Base-by-base conservation (phyloP, 78 protist species). In the Emiliania huxleyi region DNA sequence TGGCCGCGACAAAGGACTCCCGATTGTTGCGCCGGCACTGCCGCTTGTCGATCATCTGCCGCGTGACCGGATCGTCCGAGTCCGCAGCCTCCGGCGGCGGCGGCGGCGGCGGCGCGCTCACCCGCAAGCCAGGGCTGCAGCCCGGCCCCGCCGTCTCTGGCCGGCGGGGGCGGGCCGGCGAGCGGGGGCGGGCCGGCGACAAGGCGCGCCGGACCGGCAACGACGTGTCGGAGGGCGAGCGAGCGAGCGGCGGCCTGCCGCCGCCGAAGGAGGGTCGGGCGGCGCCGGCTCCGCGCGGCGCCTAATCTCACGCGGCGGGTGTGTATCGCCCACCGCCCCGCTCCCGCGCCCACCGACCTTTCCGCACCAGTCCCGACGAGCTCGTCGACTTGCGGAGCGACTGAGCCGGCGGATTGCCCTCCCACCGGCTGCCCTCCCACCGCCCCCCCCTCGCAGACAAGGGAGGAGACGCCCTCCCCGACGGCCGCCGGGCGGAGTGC, bases 41-140 rank as follows among this genome's bases (percentile, higher is more conserved):
- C 25, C 89, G 89, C 89, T 81, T 81, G 89, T 81, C 89, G 89
- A 81, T 1, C 56, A 44, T 81, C 89, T 81, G 89, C 3, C 89
- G 89, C 42, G 55, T 44, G 42, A 40, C 48, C 26, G 48, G 85
- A 33, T 77, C 85, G 22, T 8, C 44, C 5, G 37, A 18, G 75
- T 62, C 75, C n/a, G 4, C 11, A 4, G 4, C 55, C 55, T 48
- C 55, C 11, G 55, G 23, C 12, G 75, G 12, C 2, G 37, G 75
- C 75, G 37, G 8, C 62, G 62, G 62, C 15, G 15, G 62, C 62
- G 29, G 8, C 62, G 62, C 62, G 62, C 8, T 15, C 62, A 52
- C 62, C 62, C n/a, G n/a, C n/a, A n/a, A n/a, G 62, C 62, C 62
- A 8, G 62, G 29, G 62, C 62, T 52, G 62, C 62, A 19, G 62